These are phyloP conservation scores for Rutstroemia sydowiana DNA, from an alignment of 2,329 filamentous ascomycete genomes.

Conservation along the genomic window DNA sequence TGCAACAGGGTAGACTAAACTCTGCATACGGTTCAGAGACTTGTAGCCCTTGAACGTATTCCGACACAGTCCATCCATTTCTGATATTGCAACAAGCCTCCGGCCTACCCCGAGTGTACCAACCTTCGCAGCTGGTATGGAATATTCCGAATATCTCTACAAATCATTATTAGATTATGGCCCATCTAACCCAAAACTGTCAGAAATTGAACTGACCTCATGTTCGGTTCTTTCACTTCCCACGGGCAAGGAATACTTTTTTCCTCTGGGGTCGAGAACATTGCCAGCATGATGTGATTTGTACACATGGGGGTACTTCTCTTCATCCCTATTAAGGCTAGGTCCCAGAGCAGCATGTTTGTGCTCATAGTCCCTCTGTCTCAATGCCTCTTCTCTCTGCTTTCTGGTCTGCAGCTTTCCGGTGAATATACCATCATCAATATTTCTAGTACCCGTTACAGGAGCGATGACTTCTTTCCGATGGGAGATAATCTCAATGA, in stretches of 20 bases:
- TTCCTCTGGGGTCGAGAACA: conserved; percentile 69
- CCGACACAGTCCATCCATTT: conserved; percentile 81
- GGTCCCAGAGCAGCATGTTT: conserved; percentile 68
- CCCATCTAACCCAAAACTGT: neutral
- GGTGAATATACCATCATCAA: conserved; percentile 36
- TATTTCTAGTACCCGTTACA: conserved; percentile 29
- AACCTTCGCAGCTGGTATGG: conserved; percentile 73
- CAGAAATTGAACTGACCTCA: conserved; percentile 27
- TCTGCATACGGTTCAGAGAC: conserved; percentile 94
- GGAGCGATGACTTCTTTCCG: conserved; percentile 57
- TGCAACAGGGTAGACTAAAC: conserved; percentile 86
- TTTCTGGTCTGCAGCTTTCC: conserved; percentile 62
- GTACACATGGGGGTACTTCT: conserved; percentile 91
- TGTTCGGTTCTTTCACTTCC: conserved; percentile 66
- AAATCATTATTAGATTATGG: conserved; percentile 24
- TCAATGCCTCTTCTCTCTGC: conserved; percentile 72
- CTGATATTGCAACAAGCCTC: conserved; percentile 68
- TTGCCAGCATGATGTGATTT: conserved; percentile 78
- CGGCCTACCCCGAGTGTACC: conserved; percentile 66
- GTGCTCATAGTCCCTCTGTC: conserved; percentile 71
- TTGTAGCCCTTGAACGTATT: conserved; percentile 95
- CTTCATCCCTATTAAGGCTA: conserved; percentile 61
- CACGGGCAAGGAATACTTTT: conserved; percentile 72
- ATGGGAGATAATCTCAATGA: conserved; percentile 81
- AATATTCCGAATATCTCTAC: conserved; percentile 82